A percentile compares a stretch with the other conserved stretches of the same genome.
Conservation (phyloP, 2,329 filamentous ascomycete species). For the Penicillium verrucosum region DNA sequence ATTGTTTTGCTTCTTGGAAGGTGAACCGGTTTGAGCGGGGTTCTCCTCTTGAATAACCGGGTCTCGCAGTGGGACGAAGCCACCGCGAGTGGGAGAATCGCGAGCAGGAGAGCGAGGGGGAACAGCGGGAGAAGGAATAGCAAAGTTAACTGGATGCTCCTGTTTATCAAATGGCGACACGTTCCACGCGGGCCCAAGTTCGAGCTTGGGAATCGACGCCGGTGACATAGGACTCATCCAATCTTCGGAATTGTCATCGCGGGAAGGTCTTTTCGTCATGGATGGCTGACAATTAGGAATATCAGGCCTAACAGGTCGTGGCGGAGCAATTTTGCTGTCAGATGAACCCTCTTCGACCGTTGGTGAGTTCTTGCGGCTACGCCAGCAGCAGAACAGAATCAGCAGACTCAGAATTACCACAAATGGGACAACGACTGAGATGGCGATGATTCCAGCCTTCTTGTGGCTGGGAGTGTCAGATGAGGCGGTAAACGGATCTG, state of each 20-base stretch:
- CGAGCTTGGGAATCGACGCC: slow-evolving; percentile 34
- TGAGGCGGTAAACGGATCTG: slow-evolving; percentile 17
- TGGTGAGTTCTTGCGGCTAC: slow-evolving; percentile 29
- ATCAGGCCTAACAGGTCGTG: slow-evolving; percentile 21
- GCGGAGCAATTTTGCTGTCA: slow-evolving; percentile 22
- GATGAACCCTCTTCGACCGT: slow-evolving; percentile 23
- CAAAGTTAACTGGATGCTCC: slow-evolving; percentile 13
- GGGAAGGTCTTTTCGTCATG: slow-evolving; percentile 17
- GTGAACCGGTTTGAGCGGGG: slow-evolving; percentile 14
- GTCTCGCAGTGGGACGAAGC: slow-evolving; percentile 26
- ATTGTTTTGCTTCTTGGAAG: slow-evolving; percentile 25
- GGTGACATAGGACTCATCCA: slow-evolving; percentile 23
- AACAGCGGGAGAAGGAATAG: slow-evolving; percentile 24
- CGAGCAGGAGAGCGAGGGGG: slow-evolving; percentile 31
- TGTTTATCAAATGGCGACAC: slow-evolving; percentile 26
- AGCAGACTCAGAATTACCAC: slow-evolving; percentile 29
- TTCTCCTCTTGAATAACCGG: slow-evolving; percentile 22
- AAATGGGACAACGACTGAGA: slow-evolving; percentile 36
- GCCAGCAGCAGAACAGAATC: slow-evolving; percentile 36
- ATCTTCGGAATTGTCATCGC: slow-evolving; percentile 22
- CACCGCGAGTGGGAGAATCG: slow-evolving; percentile 30
- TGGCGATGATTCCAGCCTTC: slow-evolving; percentile 39
- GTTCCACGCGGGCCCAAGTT: slow-evolving; percentile 35
- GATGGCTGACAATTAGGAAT: slow-evolving; percentile 27
- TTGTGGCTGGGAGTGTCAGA: slow-evolving; percentile 21